Base-by-base conservation (phyloP, 2,329 filamentous ascomycete genomes). In the Aureobasidium sp. region DNA sequence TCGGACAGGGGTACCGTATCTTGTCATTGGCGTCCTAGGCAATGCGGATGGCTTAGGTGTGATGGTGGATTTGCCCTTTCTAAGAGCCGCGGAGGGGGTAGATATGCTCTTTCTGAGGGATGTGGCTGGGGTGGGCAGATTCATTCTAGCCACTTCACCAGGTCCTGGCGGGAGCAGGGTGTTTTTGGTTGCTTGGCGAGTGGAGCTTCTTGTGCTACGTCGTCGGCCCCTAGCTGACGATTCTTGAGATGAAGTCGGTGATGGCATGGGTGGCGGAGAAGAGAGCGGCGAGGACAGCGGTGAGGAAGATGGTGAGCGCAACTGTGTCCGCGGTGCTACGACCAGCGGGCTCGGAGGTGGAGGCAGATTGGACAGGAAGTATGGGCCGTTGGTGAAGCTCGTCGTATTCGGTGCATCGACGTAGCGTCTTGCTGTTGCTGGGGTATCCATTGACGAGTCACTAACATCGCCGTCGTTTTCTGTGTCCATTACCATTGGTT, bases 381-480 rank as follows among this genome's bases (percentile, higher is more conserved):
- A 60, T 2, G 57, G 57, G 8, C 57, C 57, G 22, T 44, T 44
- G 15, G 22, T 33, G 24, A 14, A 7, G 12, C 37, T 12, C 17
- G 42, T 42, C 11, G 5, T 19, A 9, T 29, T 8, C 52, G 47
- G n/a, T 24, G 37, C 19, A 27, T 44, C 37, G 3, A 22, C 27
- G 27, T 60, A 60, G 31, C 57, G 57, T 17, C 12, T 42, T n/a
- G 57, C 35, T 24, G 45, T 50, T 14, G 37, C 47, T 24, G 57
- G 47, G 12, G 37, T 52, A 5, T 60, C 56, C 29, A 49, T 49
- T 19, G 44, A 29, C 45, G 57, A 52, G 47, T 52, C 47, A 44
- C 57, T 60, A 44, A 60, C 24, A 44, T 52, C 57, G 37, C 57
- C 57, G 19, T 60, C 57, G 35, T 60, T 52, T 11, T 50, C 57